These are phyloP conservation scores for Bryum argenteum DNA, from an alignment of 225 moss, liverwort and hornwort species.

Conservation along the genomic window DNA sequence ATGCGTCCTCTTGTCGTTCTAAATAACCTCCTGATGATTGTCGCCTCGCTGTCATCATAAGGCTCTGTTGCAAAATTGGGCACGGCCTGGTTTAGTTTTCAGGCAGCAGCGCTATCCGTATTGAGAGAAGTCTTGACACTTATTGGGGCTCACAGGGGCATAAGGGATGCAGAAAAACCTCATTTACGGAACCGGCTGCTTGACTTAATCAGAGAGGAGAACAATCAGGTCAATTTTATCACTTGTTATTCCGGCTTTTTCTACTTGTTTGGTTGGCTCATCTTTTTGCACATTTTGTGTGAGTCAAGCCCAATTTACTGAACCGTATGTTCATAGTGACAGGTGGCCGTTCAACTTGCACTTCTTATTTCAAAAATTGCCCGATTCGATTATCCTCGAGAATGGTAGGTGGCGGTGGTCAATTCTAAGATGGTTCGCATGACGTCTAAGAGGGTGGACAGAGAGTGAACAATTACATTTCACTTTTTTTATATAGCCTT, in stretches of 20 bases:
- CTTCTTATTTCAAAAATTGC: constrained; percentile 96
- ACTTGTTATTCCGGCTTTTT: background rate
- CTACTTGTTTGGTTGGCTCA: constrained; percentile 12
- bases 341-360: constrained; percentile 99
- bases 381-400: constrained; percentile 96
- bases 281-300: background rate
- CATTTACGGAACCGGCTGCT: constrained; percentile 87
- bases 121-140: constrained; percentile 45
- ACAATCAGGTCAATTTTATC: constrained; percentile 70
- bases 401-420: constrained; percentile 69
- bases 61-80: constrained; percentile 16
- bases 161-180: constrained; percentile 98
- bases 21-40: constrained; percentile 19
- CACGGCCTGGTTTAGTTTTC: constrained; percentile 13
- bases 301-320: constrained; percentile 17
- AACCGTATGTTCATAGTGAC: constrained; percentile 31
- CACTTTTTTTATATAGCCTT: constrained; percentile 11
- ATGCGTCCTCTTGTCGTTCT: constrained; percentile 1
- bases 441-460: constrained; percentile 9
- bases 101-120: constrained; percentile 18
- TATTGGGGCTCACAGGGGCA: constrained; percentile 78
- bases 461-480: background rate
- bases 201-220: constrained; percentile 95
- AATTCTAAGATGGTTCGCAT: constrained; percentile 4
- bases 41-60: background rate